Evolutionary conservation across 1,139 yeast genomes (phyloP).

Genomic region (Pichia sp.): DNA sequence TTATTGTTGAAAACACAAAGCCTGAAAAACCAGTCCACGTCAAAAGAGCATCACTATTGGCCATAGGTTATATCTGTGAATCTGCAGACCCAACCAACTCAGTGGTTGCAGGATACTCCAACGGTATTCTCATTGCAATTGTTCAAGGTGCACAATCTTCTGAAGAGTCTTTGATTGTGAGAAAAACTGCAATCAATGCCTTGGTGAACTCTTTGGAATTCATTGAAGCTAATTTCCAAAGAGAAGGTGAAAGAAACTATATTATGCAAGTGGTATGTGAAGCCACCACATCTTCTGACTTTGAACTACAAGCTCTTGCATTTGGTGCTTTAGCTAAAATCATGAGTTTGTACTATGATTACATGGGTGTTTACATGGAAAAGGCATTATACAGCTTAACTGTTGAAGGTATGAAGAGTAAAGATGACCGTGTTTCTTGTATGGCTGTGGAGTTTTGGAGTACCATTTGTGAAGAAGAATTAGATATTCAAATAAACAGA

Average conservation of each 20-base stretch:
- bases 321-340: conserved; percentile 93
- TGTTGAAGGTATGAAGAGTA: conserved; percentile 84
- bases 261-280: conserved; percentile 99
- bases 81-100: conserved; percentile 83
- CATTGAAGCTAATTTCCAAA: conserved; percentile 79
- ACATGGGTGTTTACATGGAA: conserved; percentile 95
- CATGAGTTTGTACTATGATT: conserved; percentile 82
- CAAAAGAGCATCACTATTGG: conserved; percentile 79
- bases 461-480: conserved; percentile 94
- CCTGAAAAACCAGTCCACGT: conserved; percentile 71
- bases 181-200: conserved; percentile 89
- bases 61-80: conserved; percentile 96
- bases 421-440: conserved; percentile 83
- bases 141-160: conserved; percentile 90
- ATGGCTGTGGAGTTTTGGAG: conserved; percentile 99
- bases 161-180: conserved; percentile 69
- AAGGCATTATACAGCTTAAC: conserved; percentile 90
- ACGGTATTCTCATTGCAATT: conserved; percentile 89
- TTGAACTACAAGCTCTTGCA: conserved; percentile 86
- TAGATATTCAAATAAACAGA: conserved; percentile 67
- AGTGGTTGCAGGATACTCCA: conserved; percentile 76
- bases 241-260: conserved; percentile 92
- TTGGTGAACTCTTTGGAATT: conserved; percentile 88
- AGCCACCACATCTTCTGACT: conserved; percentile 85
- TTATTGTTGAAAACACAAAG: conserved; percentile 80